phyloP scores from a whole-genome alignment of 2,329 filamentous ascomycete genomes.

The Fusarium metavorans region DNA sequence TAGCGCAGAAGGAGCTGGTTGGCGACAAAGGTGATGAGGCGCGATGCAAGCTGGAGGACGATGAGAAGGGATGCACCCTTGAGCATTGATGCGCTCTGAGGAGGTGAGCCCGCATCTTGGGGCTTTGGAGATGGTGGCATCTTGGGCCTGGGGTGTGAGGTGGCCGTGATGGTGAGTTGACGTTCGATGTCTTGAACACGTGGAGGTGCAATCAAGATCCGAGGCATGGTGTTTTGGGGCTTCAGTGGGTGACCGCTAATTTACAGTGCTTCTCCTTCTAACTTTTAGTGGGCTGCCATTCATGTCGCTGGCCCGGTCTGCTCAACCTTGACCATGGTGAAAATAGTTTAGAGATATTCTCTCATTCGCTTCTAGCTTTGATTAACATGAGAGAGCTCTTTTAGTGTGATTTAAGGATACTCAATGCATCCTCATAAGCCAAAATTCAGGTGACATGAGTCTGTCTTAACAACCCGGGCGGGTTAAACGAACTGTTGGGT shows the following conservation, averaged over 20 bases:
- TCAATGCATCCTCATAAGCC: neutral
- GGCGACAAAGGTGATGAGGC: conserved; percentile 87
- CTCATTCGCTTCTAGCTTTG: neutral
- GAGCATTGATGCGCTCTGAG: conserved; percentile 56
- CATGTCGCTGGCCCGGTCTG: neutral
- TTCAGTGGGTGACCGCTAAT: conserved; percentile 6
- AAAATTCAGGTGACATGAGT: too few species aligned
- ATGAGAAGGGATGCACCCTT: conserved; percentile 88
- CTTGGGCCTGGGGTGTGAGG: neutral
- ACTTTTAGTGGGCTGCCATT: neutral
- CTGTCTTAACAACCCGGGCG: neutral
- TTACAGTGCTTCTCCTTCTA: neutral
- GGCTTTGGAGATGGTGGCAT: conserved; percentile 9
- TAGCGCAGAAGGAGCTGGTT: conserved; percentile 93
- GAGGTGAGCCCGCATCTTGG: neutral
- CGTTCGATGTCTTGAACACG: conserved; percentile 21
- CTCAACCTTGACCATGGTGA: neutral
- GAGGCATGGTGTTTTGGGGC: conserved; percentile 7
- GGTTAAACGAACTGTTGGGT: neutral
- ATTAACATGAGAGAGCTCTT: neutral
- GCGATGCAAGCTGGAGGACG: conserved; percentile 86
- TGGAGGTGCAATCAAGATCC: neutral
- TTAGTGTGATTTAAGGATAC: accelerated
- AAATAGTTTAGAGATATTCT: neutral
- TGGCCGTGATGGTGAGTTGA: neutral